These are phyloP conservation scores for Clarkia xantiana DNA, from an alignment of 345 rosid genomes.

Conservation along the genomic window DNA sequence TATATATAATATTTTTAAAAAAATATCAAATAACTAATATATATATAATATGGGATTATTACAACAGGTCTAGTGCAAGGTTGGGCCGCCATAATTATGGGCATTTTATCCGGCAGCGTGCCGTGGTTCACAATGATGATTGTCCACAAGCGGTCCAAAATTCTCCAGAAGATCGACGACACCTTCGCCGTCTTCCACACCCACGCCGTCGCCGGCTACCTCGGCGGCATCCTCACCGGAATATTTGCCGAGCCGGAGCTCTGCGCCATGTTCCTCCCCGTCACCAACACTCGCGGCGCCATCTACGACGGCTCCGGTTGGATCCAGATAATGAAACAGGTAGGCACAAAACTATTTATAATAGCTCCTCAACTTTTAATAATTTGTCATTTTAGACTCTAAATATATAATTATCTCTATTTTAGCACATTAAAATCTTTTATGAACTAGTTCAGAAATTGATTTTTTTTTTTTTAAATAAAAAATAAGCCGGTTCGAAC, in stretches of 20 bases:
- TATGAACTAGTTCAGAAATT: no score
- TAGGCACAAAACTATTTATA: no score
- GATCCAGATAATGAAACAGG: conserved; percentile 13
- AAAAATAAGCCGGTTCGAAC: no score
- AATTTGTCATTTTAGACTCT: no score
- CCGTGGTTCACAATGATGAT: conserved; percentile 42
- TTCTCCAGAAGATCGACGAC: conserved; percentile 29
- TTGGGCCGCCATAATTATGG: conserved; percentile 35
- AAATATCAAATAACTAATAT: no score
- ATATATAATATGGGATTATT: neutral
- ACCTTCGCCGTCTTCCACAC: conserved; percentile 29
- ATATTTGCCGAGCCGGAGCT: conserved; percentile 28
- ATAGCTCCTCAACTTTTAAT: no score
- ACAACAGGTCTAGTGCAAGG: conserved; percentile 24
- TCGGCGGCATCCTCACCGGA: conserved; percentile 24
- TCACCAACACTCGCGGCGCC: conserved; percentile 9
- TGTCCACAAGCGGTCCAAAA: conserved; percentile 17
- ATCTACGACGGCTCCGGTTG: conserved; percentile 15
- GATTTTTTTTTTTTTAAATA: no score
- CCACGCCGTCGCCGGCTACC: conserved; percentile 29
- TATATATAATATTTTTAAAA: no score
- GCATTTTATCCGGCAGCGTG: conserved; percentile 21
- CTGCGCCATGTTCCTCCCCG: conserved; percentile 10
- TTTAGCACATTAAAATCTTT: no score
- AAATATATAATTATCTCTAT: no score